These are phyloP conservation scores for Neophaeococcomyces mojaviensis DNA, from an alignment of 2,329 filamentous ascomycete genomes.

Conservation along the genomic window DNA sequence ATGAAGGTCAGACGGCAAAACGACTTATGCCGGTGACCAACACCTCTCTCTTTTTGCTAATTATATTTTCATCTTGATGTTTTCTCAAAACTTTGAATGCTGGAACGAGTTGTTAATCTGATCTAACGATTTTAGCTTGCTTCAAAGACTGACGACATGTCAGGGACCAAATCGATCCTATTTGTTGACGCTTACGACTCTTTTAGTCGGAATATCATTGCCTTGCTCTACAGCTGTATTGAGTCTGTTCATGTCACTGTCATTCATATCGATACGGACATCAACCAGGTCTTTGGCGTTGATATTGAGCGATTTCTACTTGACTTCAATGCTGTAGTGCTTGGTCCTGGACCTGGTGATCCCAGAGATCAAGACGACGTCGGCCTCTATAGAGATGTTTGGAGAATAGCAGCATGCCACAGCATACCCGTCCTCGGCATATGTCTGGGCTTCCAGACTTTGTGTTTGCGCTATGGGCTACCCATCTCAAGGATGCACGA, in stretches of 20 bases:
- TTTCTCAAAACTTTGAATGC: not conserved
- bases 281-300: constrained; percentile 30
- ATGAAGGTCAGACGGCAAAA: too few relatives aligned
- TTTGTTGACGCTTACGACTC: constrained; percentile 96
- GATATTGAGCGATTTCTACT: constrained; percentile 27
- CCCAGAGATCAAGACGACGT: constrained; percentile 67
- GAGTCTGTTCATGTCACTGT: constrained; percentile 57
- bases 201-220: constrained; percentile 90
- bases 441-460: constrained; percentile 80
- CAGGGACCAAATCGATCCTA: constrained; percentile 49
- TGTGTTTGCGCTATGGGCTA: constrained; percentile 62
- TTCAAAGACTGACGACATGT: not conserved
- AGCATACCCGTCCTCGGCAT: constrained; percentile 76
- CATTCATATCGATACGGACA: constrained; percentile 61
- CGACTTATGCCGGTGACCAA: too few relatives aligned
- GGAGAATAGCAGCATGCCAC: constrained; percentile 54
- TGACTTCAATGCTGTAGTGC: constrained; percentile 75
- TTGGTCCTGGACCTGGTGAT: constrained; percentile 83
- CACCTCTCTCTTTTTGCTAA: too few relatives aligned
- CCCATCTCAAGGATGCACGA: constrained; percentile 58
- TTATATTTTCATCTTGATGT: too few relatives aligned
- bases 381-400: constrained; percentile 71
- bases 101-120: too few relatives aligned
- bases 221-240: constrained; percentile 65
- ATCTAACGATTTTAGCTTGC: too few relatives aligned